These are phyloP conservation scores for Scytalidium lignicola DNA, from an alignment of 2,329 filamentous ascomycete species.

Conservation along the genomic window DNA sequence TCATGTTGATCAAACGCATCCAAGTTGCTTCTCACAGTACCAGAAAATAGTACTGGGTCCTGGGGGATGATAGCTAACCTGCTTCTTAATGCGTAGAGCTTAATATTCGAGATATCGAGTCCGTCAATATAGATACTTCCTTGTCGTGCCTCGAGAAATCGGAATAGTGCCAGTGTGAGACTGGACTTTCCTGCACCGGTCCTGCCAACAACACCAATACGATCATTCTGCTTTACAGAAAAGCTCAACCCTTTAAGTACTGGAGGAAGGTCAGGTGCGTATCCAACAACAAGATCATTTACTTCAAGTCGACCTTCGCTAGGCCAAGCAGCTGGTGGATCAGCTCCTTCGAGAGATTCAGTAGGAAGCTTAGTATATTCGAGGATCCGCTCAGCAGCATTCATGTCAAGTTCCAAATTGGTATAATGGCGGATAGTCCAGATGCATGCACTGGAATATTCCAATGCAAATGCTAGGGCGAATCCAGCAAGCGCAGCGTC, in stretches of 20 bases:
- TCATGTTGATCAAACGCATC: constrained; percentile 70
- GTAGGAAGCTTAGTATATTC: constrained; percentile 68
- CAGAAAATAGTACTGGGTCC: constrained; percentile 77
- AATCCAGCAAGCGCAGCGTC: constrained; percentile 71
- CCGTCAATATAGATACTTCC: constrained; percentile 69
- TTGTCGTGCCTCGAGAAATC: constrained; percentile 65
- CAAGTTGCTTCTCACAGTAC: constrained; percentile 70
- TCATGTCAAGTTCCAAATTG: constrained; percentile 72
- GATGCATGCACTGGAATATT: constrained; percentile 60
- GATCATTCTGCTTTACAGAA: constrained; percentile 58
- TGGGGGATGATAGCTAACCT: constrained; percentile 77
- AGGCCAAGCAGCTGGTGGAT: constrained; percentile 69
- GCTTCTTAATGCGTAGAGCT: constrained; percentile 64
- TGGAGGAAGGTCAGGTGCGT: constrained; percentile 65
- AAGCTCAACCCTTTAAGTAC: constrained; percentile 68
- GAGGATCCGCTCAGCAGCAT: constrained; percentile 68
- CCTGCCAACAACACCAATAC: constrained; percentile 71
- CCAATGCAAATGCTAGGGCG: constrained; percentile 66
- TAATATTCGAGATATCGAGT: constrained; percentile 67
- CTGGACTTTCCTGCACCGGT: constrained; percentile 77
- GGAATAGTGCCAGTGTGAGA: constrained; percentile 69
- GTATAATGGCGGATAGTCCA: constrained; percentile 65
- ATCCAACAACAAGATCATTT: constrained; percentile 65
- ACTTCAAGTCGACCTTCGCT: constrained; percentile 68
- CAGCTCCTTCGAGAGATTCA: constrained; percentile 56